Percentiles rank a stretch among this genome's conserved stretches.
Evolutionary conservation across 805 yeast genomes (phyloP).

Genomic region (Cyberlindnera petersonii): DNA sequence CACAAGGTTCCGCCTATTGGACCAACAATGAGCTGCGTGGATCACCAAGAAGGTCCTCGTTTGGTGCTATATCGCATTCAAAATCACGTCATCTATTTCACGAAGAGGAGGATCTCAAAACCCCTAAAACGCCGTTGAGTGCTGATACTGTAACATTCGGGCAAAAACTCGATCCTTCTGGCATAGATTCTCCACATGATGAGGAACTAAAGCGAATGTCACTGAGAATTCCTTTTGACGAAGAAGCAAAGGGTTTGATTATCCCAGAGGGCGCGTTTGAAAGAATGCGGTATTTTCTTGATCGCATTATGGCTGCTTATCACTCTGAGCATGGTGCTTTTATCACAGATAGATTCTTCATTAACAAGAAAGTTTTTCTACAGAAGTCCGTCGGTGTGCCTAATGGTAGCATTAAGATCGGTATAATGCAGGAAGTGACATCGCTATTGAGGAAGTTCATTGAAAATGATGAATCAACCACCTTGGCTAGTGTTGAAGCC

Average conservation of each 20-base stretch:
- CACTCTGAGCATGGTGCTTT: slow-evolving; percentile 22
- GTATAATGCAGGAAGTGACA: slow-evolving; percentile 24
- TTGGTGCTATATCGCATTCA: slow-evolving; percentile 2
- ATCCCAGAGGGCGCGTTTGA: slow-evolving; percentile 14
- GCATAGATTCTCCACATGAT: neutral
- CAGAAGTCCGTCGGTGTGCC: slow-evolving; percentile 14
- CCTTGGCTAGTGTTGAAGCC: slow-evolving; percentile 9
- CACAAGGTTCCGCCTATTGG: slow-evolving; percentile 8
- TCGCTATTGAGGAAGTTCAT: slow-evolving; percentile 14
- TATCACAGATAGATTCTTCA: slow-evolving; percentile 14
- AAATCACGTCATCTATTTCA: slow-evolving; percentile 3
- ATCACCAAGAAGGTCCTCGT: slow-evolving; percentile 4
- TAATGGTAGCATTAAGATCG: slow-evolving; percentile 25
- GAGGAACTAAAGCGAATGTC: neutral
- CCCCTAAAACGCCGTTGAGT: slow-evolving; percentile 9
- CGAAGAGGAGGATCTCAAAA: slow-evolving; percentile 1
- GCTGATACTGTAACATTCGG: slow-evolving; percentile 10
- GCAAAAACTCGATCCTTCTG: slow-evolving; percentile 1
- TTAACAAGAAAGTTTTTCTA: slow-evolving; percentile 16
- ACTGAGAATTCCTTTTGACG: slow-evolving; percentile 5
- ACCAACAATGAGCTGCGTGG: slow-evolving; percentile 7
- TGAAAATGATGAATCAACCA: slow-evolving; percentile 6
- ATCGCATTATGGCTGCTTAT: slow-evolving; percentile 16
- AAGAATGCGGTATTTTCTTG: slow-evolving; percentile 11
- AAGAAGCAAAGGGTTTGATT: slow-evolving; percentile 2